Conservation (phyloP, 495 filamentous ascomycete genomes). For the Penicillium alfredii region DNA sequence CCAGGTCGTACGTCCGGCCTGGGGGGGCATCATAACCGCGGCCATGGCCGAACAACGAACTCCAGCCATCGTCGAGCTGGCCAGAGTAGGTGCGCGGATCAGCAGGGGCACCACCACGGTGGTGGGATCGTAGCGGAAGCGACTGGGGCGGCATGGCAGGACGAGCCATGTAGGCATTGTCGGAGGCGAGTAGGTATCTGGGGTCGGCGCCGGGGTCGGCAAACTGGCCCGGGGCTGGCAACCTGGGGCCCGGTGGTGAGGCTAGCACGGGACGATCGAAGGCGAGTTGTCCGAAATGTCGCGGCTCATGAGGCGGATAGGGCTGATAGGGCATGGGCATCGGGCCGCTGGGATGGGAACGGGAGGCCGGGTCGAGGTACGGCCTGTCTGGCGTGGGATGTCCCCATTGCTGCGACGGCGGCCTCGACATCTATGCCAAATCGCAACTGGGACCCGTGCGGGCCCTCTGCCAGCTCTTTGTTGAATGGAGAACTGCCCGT, state of each 20-base stretch:
- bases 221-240: conserved; percentile 13
- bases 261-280: conserved; percentile 17
- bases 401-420: conserved; percentile 21
- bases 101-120: conserved; percentile 5
- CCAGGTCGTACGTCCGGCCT: conserved; percentile 29
- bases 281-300: conserved; percentile 11
- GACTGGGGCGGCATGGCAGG: conserved; percentile 19
- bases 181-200: conserved; percentile 23
- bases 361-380: conserved; percentile 8
- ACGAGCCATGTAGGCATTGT: conserved; percentile 16
- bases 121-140: conserved; percentile 15
- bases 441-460: conserved; percentile 3
- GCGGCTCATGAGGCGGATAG: conserved; percentile 17
- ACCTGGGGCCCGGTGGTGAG: conserved; percentile 10
- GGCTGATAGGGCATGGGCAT: conserved; percentile 15
- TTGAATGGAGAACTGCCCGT: too few species aligned
- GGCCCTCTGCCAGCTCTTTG: too few species aligned
- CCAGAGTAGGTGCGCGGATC: conserved; percentile 16
- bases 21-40: conserved; percentile 24
- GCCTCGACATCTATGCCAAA: conserved; percentile 21
- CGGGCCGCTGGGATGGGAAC: conserved; percentile 6
- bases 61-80: conserved; percentile 23
- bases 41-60: conserved; percentile 15
- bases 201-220: conserved; percentile 19
- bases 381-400: conserved; percentile 15